Percentiles rank a stretch among this genome's conserved stretches.
phyloP scores from a whole-genome alignment of 208 protist genomes.

The Wallacemonas sp. region DNA sequence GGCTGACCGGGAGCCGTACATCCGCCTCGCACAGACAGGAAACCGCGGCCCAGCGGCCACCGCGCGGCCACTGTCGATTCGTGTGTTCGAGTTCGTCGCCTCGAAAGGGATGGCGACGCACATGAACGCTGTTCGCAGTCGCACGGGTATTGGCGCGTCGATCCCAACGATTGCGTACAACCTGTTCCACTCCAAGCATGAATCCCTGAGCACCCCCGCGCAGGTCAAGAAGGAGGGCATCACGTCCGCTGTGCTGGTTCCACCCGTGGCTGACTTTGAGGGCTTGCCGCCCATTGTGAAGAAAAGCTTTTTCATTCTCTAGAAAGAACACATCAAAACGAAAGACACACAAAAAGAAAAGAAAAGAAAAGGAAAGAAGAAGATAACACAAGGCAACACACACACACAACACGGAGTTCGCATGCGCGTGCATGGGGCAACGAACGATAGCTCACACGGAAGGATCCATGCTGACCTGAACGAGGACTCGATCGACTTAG shows the following conservation, averaged over 20 bases:
- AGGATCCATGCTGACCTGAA: no score
- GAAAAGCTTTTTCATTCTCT: constrained; percentile 13
- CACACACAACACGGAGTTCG: neutral
- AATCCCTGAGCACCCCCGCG: constrained; percentile 27
- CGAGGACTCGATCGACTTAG: no score
- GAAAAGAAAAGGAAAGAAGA: neutral
- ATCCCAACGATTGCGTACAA: constrained; percentile 65
- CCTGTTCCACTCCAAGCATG: constrained; percentile 47
- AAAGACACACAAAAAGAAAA: neutral
- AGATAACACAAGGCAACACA: neutral
- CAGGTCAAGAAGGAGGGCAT: constrained; percentile 38
- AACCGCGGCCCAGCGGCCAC: no score
- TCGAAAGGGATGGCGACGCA: constrained; percentile 65
- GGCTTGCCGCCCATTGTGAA: constrained; percentile 28
- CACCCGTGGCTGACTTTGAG: constrained; percentile 56
- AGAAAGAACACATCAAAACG: neutral
- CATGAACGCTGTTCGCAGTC: constrained; percentile 68
- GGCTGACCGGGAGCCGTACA: constrained; percentile 47
- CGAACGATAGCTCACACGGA: no score
- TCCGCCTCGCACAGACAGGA: constrained; percentile 3
- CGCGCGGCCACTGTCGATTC: no score
- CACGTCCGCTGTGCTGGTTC: constrained; percentile 51
- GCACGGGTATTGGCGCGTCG: constrained; percentile 31
- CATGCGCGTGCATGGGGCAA: no score
- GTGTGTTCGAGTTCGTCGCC: constrained; percentile 76